Percentiles rank a stretch among this genome's conserved stretches.
Conservation (phyloP, 139 green algal genomes). For the Microglena sp. region DNA sequence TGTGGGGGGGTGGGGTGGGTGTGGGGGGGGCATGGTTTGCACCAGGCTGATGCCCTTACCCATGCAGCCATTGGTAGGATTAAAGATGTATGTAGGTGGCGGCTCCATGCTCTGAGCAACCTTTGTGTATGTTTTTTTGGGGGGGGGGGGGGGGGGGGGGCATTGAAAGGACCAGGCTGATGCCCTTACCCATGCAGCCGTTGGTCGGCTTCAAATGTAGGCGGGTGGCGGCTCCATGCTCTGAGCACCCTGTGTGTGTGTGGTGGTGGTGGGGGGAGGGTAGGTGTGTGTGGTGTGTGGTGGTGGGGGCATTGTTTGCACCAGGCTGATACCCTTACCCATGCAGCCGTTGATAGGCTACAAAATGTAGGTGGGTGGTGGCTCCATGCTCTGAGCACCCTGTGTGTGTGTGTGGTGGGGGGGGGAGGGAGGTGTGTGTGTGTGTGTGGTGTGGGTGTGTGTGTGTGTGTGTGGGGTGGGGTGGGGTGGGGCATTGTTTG, state of each 20-base stretch:
- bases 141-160: too few species aligned
- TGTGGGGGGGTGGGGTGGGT: too few species aligned
- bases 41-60: not conserved
- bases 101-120: too few species aligned
- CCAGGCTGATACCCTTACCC: conserved; percentile 43
- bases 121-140: not conserved
- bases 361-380: conserved; percentile 20
- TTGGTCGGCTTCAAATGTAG: conserved; percentile 26
- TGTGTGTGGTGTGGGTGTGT: not conserved
- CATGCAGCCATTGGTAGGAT: not conserved
- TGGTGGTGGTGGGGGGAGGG: too few species aligned
- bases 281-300: not conserved
- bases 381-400: too few species aligned
- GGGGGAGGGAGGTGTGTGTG: not conserved
- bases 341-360: conserved; percentile 27
- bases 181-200: conserved; percentile 37
- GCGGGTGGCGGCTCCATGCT: not conserved
- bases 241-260: not conserved
- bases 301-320: not conserved
- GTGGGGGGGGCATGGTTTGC: too few species aligned
- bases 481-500: not conserved
- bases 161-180: conserved; percentile 17
- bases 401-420: not conserved
- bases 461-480: not conserved
- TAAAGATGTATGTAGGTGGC: not conserved